phyloP scores from a whole-genome alignment of 495 filamentous ascomycete species.

The Xylaria grammica region DNA sequence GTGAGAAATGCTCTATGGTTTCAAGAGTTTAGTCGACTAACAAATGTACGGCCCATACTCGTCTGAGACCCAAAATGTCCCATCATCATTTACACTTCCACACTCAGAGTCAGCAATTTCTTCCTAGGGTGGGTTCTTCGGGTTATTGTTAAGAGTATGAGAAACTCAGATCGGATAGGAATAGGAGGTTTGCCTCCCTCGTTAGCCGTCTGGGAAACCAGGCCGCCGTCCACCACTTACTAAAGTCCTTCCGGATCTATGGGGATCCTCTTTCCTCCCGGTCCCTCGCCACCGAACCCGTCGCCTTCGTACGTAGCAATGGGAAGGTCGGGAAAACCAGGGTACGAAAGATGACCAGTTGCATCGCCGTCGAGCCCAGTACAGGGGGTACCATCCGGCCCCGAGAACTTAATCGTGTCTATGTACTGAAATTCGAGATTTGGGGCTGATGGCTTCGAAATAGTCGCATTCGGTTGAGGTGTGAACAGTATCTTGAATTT shows the following conservation, averaged over 20 bases:
- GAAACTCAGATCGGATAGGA: too few relatives aligned
- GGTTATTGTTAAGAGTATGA: too few relatives aligned
- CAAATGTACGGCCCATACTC: constrained; percentile 81
- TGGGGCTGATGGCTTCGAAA: constrained; percentile 60
- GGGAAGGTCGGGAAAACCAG: constrained; percentile 69
- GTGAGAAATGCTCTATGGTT: not conserved
- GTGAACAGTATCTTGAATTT: constrained; percentile 68
- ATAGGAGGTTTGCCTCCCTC: not conserved
- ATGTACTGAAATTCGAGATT: constrained; percentile 71
- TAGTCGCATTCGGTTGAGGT: constrained; percentile 56
- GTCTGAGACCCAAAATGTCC: constrained; percentile 76
- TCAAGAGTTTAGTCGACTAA: constrained; percentile 34
- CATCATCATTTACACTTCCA: constrained; percentile 58
- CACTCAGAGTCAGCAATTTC: not conserved
- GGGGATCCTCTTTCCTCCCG: constrained; percentile 65
- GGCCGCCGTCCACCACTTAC: constrained; percentile 8
- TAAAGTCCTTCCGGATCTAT: constrained; percentile 75
- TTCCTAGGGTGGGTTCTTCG: not conserved
- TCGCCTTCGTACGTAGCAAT: constrained; percentile 70
- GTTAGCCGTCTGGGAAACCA: too few relatives aligned
- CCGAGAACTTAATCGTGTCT: constrained; percentile 70
- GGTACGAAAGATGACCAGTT: constrained; percentile 55
- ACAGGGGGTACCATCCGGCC: constrained; percentile 68
- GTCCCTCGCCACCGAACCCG: constrained; percentile 67
- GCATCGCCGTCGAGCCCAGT: constrained; percentile 74